A percentile compares a stretch with the other conserved stretches of the same genome.
These are phyloP conservation scores for Prototheca cutis DNA, from an alignment of 163 green algal genomes.

Conservation along the genomic window DNA sequence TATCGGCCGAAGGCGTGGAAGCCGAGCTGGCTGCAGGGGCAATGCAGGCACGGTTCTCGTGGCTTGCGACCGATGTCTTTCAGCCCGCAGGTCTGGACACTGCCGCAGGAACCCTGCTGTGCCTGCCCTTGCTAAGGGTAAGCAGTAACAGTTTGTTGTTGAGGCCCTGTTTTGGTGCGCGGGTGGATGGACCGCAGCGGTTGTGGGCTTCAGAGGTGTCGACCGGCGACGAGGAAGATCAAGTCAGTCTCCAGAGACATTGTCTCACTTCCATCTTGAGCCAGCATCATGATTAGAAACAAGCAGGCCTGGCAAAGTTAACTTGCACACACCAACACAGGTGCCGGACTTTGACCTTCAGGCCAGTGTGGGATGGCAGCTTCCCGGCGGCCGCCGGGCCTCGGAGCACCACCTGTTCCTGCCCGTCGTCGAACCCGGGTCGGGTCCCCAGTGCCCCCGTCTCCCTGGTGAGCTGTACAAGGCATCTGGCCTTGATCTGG, in stretches of 20 bases:
- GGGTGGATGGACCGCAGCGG: too few relatives aligned
- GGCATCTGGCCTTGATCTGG: conserved; percentile 4
- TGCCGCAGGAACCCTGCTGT: not conserved
- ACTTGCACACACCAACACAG: too few relatives aligned
- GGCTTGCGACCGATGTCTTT: not conserved
- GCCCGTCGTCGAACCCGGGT: not conserved
- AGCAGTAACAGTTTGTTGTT: too few relatives aligned
- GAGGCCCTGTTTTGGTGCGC: too few relatives aligned
- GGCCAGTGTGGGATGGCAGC: not conserved
- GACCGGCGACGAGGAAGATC: too few relatives aligned
- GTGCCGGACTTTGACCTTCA: not conserved
- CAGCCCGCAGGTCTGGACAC: not conserved
- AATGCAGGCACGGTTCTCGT: not conserved
- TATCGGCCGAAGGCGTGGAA: not conserved
- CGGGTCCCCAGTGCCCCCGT: not conserved
- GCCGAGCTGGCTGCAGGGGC: not conserved
- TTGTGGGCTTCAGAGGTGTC: too few relatives aligned
- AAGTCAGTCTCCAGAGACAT: too few relatives aligned
- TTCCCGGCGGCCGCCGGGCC: conserved; percentile 20
- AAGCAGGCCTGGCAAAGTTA: too few relatives aligned
- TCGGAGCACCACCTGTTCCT: conserved; percentile 41
- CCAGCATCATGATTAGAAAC: too few relatives aligned
- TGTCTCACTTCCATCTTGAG: too few relatives aligned
- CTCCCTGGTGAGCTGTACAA: not conserved
- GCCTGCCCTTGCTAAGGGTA: not conserved